These are phyloP conservation scores for Lentinula aciculospora DNA, from an alignment of 768 basidiomycete genomes.

Conservation along the genomic window DNA sequence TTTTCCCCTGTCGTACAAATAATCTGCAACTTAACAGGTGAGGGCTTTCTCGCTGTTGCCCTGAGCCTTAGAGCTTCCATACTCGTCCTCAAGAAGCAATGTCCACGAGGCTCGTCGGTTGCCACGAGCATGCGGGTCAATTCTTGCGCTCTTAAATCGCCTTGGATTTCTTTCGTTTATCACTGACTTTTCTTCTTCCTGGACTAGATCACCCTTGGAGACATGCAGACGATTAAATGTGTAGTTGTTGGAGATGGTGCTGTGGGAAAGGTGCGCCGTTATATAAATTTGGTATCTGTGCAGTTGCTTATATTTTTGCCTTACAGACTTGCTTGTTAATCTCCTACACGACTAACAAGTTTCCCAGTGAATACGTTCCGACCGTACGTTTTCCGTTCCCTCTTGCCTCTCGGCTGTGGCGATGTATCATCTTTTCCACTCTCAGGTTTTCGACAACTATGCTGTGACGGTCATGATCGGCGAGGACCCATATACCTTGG, in stretches of 20 bases:
- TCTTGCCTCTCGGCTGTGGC: slow-evolving; percentile 16
- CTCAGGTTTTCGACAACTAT: slow-evolving; percentile 91
- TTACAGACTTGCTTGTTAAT: slow-evolving; percentile 90
- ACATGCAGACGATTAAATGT: slow-evolving; percentile 97
- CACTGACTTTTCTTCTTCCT: not conserved
- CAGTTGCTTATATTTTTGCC: slow-evolving; percentile 5
- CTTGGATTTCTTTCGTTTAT: not conserved
- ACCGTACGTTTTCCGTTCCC: slow-evolving; percentile 56
- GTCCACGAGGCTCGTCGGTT: slow-evolving; percentile 9
- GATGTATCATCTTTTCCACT: slow-evolving; percentile 12
- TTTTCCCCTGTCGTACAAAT: not conserved
- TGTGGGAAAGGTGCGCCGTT: slow-evolving; percentile 82
- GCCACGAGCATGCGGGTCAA: slow-evolving; percentile 5
- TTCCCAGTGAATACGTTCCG: slow-evolving; percentile 98
- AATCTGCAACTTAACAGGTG: not conserved
- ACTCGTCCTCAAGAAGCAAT: not conserved
- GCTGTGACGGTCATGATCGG: slow-evolving; percentile 99
- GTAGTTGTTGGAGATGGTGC: slow-evolving; percentile 98
- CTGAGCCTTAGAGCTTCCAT: not conserved
- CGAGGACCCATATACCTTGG: slow-evolving; percentile 97
- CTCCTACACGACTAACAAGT: slow-evolving; percentile 97
- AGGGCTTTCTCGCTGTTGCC: not conserved
- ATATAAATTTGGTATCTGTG: not conserved
- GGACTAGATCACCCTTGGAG: slow-evolving; percentile 11
- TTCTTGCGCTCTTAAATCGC: slow-evolving; percentile 1